A percentile compares a stretch with the other conserved stretches of the same genome.
Conservation (phyloP, 1,284 basidiomycete genomes). For the Meira nashicola region DNA sequence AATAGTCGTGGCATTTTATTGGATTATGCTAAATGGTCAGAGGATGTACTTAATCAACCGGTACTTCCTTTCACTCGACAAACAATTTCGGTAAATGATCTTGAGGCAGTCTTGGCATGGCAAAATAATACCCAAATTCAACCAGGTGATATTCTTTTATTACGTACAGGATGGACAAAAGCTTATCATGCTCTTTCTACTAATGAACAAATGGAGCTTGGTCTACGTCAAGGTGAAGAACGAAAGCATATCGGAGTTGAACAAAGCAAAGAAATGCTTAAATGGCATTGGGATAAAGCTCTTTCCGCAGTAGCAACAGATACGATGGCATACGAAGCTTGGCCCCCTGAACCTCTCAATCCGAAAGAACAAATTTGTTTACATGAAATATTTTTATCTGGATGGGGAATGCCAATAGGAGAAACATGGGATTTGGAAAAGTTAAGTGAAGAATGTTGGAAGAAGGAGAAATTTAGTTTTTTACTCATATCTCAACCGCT, state of each 20-base stretch:
- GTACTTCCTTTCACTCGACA: too few relatives aligned
- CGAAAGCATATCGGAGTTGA: not conserved
- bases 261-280: not conserved
- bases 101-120: not conserved
- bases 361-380: too few relatives aligned
- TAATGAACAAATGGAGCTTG: not conserved
- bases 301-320: not conserved
- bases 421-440: too few relatives aligned
- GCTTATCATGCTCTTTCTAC: slow-evolving; percentile 1
- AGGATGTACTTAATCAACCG: too few relatives aligned
- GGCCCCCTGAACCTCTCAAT: not conserved
- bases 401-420: too few relatives aligned
- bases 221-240: slow-evolving; percentile 1
- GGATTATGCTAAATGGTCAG: too few relatives aligned
- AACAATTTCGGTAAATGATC: too few relatives aligned
- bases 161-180: not conserved
- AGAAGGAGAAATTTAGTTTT: too few relatives aligned
- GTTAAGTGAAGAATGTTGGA: too few relatives aligned
- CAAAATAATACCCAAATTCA: not conserved
- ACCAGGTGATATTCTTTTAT: not conserved
- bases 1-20: too few relatives aligned
- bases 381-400: too few relatives aligned
- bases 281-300: not conserved
- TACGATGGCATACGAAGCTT: not conserved
- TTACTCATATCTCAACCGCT: too few relatives aligned